Base-by-base conservation (phyloP, 176 grass and related monocot genomes). In the Chrysopogon serrulatus region DNA sequence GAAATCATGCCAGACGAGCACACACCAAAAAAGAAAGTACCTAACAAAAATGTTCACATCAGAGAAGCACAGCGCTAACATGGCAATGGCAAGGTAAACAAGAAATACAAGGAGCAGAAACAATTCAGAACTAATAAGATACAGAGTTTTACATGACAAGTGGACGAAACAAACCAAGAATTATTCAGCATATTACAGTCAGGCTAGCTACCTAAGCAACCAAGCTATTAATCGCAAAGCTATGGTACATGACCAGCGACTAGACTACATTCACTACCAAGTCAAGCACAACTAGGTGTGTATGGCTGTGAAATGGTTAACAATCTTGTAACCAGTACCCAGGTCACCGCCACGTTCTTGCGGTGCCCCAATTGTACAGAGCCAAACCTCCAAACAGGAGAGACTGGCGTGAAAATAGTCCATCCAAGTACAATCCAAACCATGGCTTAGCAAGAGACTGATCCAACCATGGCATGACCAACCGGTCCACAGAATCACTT, bases 181-280 rank as follows among this genome's bases (percentile, higher is more conserved):
- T 87, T 65, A 89, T 87, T 87, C 57, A 34, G 69, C 82, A 90
- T 28, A 82, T 82, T 90, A 87, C 78, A 87, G 83, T 89, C 86
- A 82, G 80, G 69, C 74, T 91, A 90, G 81, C 80, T 86, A 86
- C 76, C 92, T 91, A 89, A 78, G 67, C n/a, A 73, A 84, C 76
- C 64, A 30, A 57, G 56, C 81, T 90, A 86, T 75, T 69, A 77
- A 82, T 49, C 41, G 26, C 74, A 74, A 48, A 83, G 82, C 78
- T 90, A 92, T 92, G 83, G 92, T 90, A 94, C 92, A 94, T 87
- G 80, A 87, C 75, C 80, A 61, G 74, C 76, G 68, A 84, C 84
- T 90, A 87, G 60, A 75, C 89, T 87, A 90, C 75, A 84, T 49
- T 75, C 79, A 83, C 81, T 71, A 87, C 62, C 59, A 30, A 84